These are phyloP conservation scores for Saccharum officinarum DNA, from an alignment of 176 grass and related monocot genomes.

Conservation along the genomic window DNA sequence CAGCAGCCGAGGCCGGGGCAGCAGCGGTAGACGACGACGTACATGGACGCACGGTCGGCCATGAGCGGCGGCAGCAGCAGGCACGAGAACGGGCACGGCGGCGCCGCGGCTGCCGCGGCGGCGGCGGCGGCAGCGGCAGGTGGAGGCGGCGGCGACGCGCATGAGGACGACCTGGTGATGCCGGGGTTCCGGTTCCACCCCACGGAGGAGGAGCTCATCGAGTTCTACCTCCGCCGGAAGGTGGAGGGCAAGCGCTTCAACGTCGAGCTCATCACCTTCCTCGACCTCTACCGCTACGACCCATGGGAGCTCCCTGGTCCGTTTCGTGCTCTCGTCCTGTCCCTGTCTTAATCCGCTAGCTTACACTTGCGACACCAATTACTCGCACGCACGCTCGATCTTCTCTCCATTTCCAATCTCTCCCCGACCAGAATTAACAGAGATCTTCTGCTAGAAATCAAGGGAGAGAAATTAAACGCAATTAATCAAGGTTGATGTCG, in stretches of 20 bases:
- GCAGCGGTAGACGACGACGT: background rate
- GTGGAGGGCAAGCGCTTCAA: conserved; percentile 98
- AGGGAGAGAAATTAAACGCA: too few species aligned
- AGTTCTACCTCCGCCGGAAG: conserved; percentile 95
- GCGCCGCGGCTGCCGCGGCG: background rate
- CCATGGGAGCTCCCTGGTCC: conserved; percentile 97
- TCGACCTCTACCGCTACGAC: conserved; percentile 97
- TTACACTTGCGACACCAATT: background rate
- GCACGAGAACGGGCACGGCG: conserved; percentile 34
- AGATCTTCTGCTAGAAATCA: too few species aligned
- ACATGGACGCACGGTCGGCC: background rate
- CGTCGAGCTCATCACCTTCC: conserved; percentile 89
- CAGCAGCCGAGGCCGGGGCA: conserved; percentile 1
- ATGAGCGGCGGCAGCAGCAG: conserved; percentile 34
- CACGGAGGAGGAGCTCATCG: conserved; percentile 99
- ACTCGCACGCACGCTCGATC: background rate
- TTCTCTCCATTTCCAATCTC: background rate
- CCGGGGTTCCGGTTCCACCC: conserved; percentile 98
- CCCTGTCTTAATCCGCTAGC: background rate
- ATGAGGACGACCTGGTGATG: conserved; percentile 86
- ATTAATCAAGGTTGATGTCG: background rate
- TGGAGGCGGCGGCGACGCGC: conserved; percentile 42
- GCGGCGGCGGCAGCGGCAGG: background rate
- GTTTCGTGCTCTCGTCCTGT: background rate
- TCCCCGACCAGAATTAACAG: background rate